Conservation (phyloP, 495 filamentous ascomycete species). For the Achaetomiella virescens region DNA sequence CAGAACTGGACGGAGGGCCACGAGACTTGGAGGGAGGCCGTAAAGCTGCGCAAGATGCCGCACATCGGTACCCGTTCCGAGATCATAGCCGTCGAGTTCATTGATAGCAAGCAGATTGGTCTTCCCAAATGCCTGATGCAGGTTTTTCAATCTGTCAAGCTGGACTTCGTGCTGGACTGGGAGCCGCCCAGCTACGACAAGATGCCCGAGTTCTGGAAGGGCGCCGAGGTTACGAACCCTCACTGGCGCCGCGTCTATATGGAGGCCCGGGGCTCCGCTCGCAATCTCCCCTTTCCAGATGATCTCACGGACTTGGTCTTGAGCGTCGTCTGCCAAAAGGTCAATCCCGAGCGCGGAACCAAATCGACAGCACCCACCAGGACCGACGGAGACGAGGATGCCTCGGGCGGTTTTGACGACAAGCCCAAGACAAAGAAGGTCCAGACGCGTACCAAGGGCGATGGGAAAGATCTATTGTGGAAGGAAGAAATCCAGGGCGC, state of each 20-base stretch:
- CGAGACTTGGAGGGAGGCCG: background rate
- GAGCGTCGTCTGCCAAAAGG: background rate
- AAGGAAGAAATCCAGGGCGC: background rate
- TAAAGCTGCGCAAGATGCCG: background rate
- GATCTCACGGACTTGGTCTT: constrained; percentile 8
- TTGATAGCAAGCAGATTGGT: background rate
- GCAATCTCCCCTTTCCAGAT: constrained; percentile 1
- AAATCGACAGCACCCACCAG: background rate
- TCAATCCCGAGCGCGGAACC: background rate
- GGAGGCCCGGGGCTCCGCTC: background rate
- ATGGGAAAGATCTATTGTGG: background rate
- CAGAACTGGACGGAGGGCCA: background rate
- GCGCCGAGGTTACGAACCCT: background rate
- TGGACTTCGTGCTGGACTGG: background rate
- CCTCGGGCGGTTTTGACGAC: background rate
- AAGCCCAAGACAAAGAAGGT: background rate
- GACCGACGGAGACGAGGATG: background rate
- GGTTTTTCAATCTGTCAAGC: background rate
- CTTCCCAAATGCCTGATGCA: background rate
- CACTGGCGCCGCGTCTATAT: background rate
- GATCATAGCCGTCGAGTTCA: constrained; percentile 3
- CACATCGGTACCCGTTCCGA: background rate
- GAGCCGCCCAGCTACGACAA: background rate
- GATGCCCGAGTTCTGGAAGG: background rate
- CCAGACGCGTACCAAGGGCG: no score